Percentiles rank a stretch among this genome's conserved stretches.
These are phyloP conservation scores for Ophiostoma novo-ulmi DNA, from an alignment of 2,329 filamentous ascomycete genomes.

Conservation along the genomic window DNA sequence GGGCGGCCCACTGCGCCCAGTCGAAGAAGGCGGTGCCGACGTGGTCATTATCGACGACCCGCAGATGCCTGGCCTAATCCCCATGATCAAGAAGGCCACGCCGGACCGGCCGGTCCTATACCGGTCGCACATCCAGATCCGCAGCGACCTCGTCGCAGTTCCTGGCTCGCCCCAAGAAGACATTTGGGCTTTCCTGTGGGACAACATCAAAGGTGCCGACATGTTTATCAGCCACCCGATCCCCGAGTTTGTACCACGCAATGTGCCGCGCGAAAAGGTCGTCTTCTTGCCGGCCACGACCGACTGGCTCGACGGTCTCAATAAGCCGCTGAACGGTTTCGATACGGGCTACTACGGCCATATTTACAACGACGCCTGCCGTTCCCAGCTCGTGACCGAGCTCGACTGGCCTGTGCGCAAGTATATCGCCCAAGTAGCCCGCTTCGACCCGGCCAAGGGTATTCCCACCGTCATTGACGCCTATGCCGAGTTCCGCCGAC, in stretches of 20 bases:
- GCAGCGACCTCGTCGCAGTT: conserved; percentile 63
- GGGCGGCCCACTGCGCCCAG: conserved; percentile 60
- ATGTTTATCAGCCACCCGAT: conserved; percentile 81
- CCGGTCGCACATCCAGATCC: conserved; percentile 77
- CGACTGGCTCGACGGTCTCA: conserved; percentile 78
- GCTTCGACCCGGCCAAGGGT: conserved; percentile 79
- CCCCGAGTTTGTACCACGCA: conserved; percentile 65
- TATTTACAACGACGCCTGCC: conserved; percentile 61
- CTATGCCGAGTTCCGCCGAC: conserved; percentile 66
- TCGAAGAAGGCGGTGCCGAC: conserved; percentile 67
- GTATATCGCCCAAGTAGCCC: conserved; percentile 75
- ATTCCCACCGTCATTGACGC: conserved; percentile 71
- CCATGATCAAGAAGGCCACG: conserved; percentile 64
- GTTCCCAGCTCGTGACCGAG: conserved; percentile 54
- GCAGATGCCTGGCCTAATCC: conserved; percentile 76
- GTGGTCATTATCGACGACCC: conserved; percentile 76
- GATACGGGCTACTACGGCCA: conserved; percentile 69
- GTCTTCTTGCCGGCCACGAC: conserved; percentile 75
- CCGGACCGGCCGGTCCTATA: conserved; percentile 73
- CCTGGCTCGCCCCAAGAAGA: conserved; percentile 63
- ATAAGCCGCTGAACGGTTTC: conserved; percentile 67
- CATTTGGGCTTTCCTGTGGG: conserved; percentile 72
- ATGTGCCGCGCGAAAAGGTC: conserved; percentile 60
- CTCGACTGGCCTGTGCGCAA: conserved; percentile 56
- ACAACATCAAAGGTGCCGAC: conserved; percentile 64